Evolutionary conservation across 2,329 filamentous ascomycete species (phyloP).

Genomic region (Pyrenochaeta sp.): DNA sequence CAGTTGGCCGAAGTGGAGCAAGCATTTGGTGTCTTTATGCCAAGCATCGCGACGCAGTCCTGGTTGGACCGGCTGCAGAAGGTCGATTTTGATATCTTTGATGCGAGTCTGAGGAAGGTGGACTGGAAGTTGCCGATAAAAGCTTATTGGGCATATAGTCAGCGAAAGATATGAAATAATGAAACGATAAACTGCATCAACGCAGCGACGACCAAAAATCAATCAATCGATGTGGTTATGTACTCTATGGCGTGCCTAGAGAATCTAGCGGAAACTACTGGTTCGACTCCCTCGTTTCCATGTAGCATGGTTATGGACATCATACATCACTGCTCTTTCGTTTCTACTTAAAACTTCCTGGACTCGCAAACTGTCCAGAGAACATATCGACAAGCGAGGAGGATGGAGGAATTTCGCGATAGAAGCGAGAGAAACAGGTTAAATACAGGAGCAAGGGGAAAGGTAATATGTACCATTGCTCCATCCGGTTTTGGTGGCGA

Average conservation of each 20-base stretch:
- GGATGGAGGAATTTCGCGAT: no score
- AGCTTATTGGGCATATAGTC: slow-evolving; percentile 68
- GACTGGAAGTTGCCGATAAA: slow-evolving; percentile 91
- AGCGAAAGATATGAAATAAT: slow-evolving; percentile 55
- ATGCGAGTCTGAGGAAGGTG: slow-evolving; percentile 67
- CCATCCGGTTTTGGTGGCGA: no score
- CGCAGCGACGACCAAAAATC: not conserved
- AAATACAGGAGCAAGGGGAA: no score
- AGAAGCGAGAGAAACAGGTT: no score
- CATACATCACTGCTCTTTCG: no score
- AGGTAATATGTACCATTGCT: no score
- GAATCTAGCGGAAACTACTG: no score
- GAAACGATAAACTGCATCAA: not conserved
- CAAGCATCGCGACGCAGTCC: slow-evolving; percentile 77
- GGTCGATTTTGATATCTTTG: slow-evolving; percentile 83
- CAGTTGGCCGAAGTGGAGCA: slow-evolving; percentile 66
- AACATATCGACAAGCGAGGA: no score
- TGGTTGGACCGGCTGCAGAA: slow-evolving; percentile 82
- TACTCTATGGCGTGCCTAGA: not conserved
- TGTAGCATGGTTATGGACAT: no score
- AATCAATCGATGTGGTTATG: not conserved
- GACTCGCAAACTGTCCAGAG: no score
- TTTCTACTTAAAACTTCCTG: no score
- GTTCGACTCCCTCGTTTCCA: no score
- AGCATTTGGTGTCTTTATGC: slow-evolving; percentile 82